These are phyloP conservation scores for Stachybotrys echinatus DNA, from an alignment of 2,329 filamentous ascomycete genomes.

Conservation along the genomic window DNA sequence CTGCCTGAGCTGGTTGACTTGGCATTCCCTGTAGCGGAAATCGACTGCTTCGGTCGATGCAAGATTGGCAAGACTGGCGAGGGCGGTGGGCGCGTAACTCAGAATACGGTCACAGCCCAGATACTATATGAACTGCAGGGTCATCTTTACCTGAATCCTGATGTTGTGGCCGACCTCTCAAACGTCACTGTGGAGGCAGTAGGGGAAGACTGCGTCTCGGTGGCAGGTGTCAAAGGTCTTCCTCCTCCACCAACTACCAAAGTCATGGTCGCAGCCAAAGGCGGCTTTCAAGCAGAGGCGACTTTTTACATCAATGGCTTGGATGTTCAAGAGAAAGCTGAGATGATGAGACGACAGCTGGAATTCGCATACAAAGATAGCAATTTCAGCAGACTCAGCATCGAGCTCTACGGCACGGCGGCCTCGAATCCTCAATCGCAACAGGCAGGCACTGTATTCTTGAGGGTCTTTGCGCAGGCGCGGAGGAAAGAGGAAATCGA, in stretches of 20 bases:
- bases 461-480: no score
- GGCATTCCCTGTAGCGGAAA: constrained; percentile 32
- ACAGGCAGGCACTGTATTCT: no score
- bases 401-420: constrained; percentile 5
- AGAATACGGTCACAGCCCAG: constrained; percentile 29
- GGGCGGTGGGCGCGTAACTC: constrained; percentile 27
- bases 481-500: no score
- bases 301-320: constrained; percentile 38
- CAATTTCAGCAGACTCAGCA: no score
- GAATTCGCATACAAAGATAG: constrained; percentile 22
- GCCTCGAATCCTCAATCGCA: constrained; percentile 16
- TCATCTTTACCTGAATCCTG: constrained; percentile 36
- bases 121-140: constrained; percentile 42
- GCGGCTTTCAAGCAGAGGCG: constrained; percentile 38
- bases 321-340: constrained; percentile 35
- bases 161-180: constrained; percentile 34
- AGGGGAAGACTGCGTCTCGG: constrained; percentile 21
- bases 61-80: constrained; percentile 23
- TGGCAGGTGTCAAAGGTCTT: constrained; percentile 20
- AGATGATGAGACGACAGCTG: constrained; percentile 35
- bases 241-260: constrained; percentile 25
- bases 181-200: constrained; percentile 39
- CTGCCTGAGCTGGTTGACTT: constrained; percentile 19
- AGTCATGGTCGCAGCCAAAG: constrained; percentile 36
- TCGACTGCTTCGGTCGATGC: constrained; percentile 26